Evolutionary conservation across 495 filamentous ascomycete genomes (phyloP).

Genomic region (Friedmanniomyces simplex): DNA sequence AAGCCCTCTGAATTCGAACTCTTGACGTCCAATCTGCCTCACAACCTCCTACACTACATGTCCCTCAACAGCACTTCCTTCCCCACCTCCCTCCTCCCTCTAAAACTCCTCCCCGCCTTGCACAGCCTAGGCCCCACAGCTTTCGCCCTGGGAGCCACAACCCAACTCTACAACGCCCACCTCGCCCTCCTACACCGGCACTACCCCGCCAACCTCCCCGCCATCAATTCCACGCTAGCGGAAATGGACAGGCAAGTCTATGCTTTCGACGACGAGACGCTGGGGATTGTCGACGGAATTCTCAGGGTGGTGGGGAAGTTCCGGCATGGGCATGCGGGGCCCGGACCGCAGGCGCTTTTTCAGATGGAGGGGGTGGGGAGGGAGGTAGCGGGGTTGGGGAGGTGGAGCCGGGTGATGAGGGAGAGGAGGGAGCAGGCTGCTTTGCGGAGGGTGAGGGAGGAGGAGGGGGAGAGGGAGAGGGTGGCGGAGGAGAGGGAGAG

Average conservation of each 20-base stretch:
- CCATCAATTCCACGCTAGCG: slow-evolving; percentile 50
- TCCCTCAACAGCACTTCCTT: slow-evolving; percentile 53
- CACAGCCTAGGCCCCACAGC: slow-evolving; percentile 60
- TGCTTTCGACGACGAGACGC: slow-evolving; percentile 48
- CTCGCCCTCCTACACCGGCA: slow-evolving; percentile 53
- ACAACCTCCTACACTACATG: slow-evolving; percentile 52
- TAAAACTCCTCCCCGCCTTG: slow-evolving; percentile 56
- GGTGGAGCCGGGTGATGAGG: slow-evolving; percentile 17
- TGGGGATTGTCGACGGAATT: slow-evolving; percentile 36
- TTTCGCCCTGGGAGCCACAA: slow-evolving; percentile 61
- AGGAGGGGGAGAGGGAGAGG: not conserved
- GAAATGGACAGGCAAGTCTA: slow-evolving; percentile 73
- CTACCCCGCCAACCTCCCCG: slow-evolving; percentile 46
- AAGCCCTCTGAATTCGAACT: slow-evolving; percentile 34
- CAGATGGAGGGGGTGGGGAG: slow-evolving; percentile 14
- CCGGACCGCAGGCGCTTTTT: slow-evolving; percentile 9
- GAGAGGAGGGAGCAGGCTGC: slow-evolving; percentile 19
- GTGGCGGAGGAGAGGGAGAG: slow-evolving; percentile 1
- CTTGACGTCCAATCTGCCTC: slow-evolving; percentile 57
- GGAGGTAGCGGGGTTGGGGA: slow-evolving; percentile 4
- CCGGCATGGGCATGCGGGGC: slow-evolving; percentile 9
- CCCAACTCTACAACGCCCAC: slow-evolving; percentile 64
- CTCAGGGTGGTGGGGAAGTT: slow-evolving; percentile 6
- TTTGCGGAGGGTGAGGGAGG: slow-evolving; percentile 10
- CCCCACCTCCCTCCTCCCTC: slow-evolving; percentile 48